Conservation (phyloP, 2,329 filamentous ascomycete genomes). For the Ophiobolus disseminans region DNA sequence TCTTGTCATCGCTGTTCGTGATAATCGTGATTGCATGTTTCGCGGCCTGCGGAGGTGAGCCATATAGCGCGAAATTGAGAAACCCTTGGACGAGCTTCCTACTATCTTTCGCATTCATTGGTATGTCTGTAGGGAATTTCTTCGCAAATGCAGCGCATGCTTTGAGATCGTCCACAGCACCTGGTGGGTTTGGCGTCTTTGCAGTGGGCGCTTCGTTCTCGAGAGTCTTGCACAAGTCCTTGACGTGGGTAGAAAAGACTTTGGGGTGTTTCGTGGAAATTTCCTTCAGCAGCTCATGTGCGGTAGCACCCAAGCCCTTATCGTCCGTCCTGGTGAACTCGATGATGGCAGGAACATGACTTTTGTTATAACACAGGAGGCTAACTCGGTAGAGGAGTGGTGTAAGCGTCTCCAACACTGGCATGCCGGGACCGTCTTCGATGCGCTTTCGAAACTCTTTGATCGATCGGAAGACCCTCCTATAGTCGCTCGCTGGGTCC, state of each 20-base stretch:
- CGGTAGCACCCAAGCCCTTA: constrained; percentile 75
- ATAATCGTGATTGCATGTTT: constrained; percentile 95
- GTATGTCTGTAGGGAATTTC: constrained; percentile 83
- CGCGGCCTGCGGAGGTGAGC: constrained; percentile 79
- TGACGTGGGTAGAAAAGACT: constrained; percentile 90
- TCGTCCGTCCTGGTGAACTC: constrained; percentile 85
- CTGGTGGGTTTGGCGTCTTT: constrained; percentile 70
- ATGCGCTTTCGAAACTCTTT: constrained; percentile 87
- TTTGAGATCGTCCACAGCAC: constrained; percentile 88
- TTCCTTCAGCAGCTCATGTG: constrained; percentile 88
- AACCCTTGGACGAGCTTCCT: constrained; percentile 82
- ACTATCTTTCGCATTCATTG: constrained; percentile 63
- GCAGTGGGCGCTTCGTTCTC: constrained; percentile 79
- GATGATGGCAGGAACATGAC: constrained; percentile 89
- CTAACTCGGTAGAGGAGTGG: constrained; percentile 84
- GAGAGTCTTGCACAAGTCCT: constrained; percentile 87
- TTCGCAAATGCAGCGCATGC: constrained; percentile 91
- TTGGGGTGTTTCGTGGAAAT: constrained; percentile 90
- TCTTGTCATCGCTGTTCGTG: constrained; percentile 76
- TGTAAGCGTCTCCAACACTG: constrained; percentile 78
- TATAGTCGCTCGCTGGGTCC: constrained; percentile 86
- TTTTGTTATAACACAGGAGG: constrained; percentile 89
- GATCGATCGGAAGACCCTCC: constrained; percentile 86
- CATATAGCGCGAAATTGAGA: constrained; percentile 81
- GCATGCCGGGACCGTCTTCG: constrained; percentile 68